A percentile compares a stretch with the other conserved stretches of the same genome.
Evolutionary conservation across 202 grass and related monocot genomes (phyloP).

Genomic region (Carex arenaria): DNA sequence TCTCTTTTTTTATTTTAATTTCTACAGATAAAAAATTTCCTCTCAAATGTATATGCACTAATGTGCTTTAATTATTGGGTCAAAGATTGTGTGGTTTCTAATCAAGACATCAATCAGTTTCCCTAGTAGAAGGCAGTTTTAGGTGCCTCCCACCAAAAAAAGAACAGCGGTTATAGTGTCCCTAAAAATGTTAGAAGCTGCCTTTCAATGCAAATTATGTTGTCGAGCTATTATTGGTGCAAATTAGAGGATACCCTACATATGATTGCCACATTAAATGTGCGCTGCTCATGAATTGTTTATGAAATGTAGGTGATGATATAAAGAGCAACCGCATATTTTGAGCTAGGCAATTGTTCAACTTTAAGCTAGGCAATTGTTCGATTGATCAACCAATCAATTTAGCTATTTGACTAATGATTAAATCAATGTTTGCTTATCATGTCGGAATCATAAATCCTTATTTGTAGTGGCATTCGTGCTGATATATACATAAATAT

Average conservation of each 20-base stretch:
- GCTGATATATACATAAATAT: background rate
- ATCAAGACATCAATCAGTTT: slow-evolving; percentile 26
- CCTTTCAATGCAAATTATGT: background rate
- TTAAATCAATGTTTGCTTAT: background rate
- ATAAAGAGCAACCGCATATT: background rate
- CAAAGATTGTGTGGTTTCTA: slow-evolving; percentile 14
- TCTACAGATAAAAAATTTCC: no score
- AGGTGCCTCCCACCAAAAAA: slow-evolving; percentile 5
- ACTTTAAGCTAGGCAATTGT: slow-evolving; percentile 21
- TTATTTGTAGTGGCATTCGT: background rate
- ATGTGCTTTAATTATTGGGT: slow-evolving; percentile 14
- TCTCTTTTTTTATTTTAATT: no score
- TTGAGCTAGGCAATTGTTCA: background rate
- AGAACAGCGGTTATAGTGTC: slow-evolving; percentile 3
- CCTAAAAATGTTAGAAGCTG: background rate
- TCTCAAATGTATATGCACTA: background rate
- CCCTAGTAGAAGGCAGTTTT: background rate
- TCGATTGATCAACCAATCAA: background rate
- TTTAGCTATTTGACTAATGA: background rate
- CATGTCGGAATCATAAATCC: background rate
- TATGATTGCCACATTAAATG: background rate
- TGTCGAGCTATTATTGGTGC: background rate
- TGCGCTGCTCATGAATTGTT: background rate
- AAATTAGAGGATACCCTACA: slow-evolving; percentile 4
- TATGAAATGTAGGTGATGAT: slow-evolving; percentile 16